These are phyloP conservation scores for Aspergillus haitiensis DNA, from an alignment of 495 filamentous ascomycete genomes.

Conservation along the genomic window DNA sequence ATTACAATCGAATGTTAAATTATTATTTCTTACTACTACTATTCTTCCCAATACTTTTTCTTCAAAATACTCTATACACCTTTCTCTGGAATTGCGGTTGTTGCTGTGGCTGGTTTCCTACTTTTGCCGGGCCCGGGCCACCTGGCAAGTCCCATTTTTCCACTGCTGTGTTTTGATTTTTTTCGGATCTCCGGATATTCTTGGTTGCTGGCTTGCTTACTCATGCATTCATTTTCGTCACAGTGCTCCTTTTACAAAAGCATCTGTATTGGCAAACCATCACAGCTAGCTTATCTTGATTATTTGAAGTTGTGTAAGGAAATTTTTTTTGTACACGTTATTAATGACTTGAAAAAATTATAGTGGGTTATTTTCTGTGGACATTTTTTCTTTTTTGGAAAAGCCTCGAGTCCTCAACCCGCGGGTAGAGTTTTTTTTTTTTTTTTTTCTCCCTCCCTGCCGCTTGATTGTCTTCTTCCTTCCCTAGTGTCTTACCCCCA, in stretches of 20 bases:
- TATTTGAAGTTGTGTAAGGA: too few relatives aligned
- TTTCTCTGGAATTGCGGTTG: background rate
- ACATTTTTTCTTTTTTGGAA: too few relatives aligned
- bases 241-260: conserved; percentile 26
- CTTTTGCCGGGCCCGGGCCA: conserved; percentile 28
- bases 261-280: background rate
- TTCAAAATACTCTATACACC: background rate
- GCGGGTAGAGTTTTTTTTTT: background rate
- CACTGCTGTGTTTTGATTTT: conserved; percentile 25
- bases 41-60: conserved; percentile 3
- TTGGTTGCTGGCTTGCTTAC: conserved; percentile 28
- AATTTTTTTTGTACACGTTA: too few relatives aligned
- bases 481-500: conserved; percentile 5
- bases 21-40: conserved; percentile 7
- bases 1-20: background rate
- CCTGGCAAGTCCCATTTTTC: conserved; percentile 41
- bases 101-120: conserved; percentile 9
- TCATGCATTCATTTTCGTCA: conserved; percentile 43
- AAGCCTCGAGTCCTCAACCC: background rate
- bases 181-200: conserved; percentile 46
- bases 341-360: too few relatives aligned
- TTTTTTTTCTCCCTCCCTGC: background rate
- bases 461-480: background rate
- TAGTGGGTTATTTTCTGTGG: too few relatives aligned
- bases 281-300: background rate